These are phyloP conservation scores for Hypoxylon sp. DNA, from an alignment of 2,329 filamentous ascomycete genomes.

Conservation along the genomic window DNA sequence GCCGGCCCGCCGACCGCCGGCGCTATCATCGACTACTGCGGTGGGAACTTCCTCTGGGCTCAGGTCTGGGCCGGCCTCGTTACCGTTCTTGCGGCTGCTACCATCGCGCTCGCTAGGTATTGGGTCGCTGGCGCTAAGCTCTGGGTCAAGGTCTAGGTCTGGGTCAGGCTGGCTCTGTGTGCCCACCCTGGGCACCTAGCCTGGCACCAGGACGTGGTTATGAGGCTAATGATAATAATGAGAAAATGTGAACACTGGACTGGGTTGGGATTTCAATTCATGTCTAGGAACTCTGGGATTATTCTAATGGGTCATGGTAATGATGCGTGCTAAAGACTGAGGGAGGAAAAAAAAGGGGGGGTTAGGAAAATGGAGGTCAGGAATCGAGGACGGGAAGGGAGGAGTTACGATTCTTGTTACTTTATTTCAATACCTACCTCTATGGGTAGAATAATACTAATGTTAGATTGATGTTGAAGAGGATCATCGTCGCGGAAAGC, in stretches of 20 bases:
- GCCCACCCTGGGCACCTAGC: neutral
- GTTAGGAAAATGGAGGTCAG: neutral
- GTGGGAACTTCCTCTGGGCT: slow-evolving; percentile 52
- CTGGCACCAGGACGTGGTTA: neutral
- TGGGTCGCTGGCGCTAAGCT: slow-evolving; percentile 27
- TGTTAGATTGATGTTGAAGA: neutral
- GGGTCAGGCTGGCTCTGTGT: neutral
- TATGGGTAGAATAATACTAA: slow-evolving; percentile 7
- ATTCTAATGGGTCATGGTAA: slow-evolving; percentile 14
- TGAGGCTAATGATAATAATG: slow-evolving; percentile 10
- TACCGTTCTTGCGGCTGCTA: slow-evolving; percentile 25
- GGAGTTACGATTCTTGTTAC: slow-evolving; percentile 21
- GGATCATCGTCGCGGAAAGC: neutral
- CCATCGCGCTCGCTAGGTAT: slow-evolving; percentile 27
- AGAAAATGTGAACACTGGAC: neutral
- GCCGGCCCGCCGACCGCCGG: slow-evolving; percentile 56
- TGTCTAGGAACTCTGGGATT: neutral
- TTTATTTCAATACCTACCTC: slow-evolving; percentile 4
- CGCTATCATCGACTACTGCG: slow-evolving; percentile 53
- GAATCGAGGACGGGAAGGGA: neutral
- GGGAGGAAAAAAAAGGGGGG: slow-evolving; percentile 7
- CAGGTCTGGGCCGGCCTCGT: slow-evolving; percentile 57
- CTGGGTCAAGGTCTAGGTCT: slow-evolving; percentile 23
- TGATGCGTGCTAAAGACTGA: neutral
- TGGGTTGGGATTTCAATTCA: neutral